Conservation (phyloP, 1,284 basidiomycete genomes). For the Irpex sp. region DNA sequence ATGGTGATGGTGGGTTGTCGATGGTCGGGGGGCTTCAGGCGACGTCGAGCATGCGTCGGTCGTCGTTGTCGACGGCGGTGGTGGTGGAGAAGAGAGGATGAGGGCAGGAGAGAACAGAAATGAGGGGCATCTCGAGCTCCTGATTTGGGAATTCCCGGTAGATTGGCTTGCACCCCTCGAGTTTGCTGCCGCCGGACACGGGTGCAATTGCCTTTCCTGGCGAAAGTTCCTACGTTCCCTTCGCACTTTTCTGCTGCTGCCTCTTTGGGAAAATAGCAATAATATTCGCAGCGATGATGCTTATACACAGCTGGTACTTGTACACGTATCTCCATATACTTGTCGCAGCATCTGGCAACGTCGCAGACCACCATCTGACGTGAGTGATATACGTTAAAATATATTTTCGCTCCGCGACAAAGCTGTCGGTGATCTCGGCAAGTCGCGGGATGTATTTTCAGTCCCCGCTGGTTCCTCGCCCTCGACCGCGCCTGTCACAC, state of each 20-base stretch:
- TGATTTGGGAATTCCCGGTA: background rate
- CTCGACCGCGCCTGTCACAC: background rate
- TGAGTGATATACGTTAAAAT: too few relatives aligned
- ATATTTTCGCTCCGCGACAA: background rate
- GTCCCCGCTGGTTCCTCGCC: background rate
- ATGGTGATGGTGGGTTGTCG: slow-evolving; percentile 16
- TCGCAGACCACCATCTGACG: too few relatives aligned
- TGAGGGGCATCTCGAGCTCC: background rate
- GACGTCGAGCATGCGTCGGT: background rate
- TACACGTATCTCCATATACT: too few relatives aligned
- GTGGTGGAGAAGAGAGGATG: background rate
- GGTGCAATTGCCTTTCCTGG: background rate
- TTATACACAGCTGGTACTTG: too few relatives aligned
- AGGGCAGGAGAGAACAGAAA: background rate
- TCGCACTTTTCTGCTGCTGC: background rate
- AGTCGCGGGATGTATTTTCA: background rate
- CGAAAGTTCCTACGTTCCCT: background rate
- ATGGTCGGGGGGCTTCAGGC: background rate
- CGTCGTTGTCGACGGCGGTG: background rate
- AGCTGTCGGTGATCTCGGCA: background rate
- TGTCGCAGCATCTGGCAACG: too few relatives aligned
- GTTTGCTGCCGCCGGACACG: background rate
- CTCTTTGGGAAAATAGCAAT: background rate
- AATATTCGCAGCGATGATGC: too few relatives aligned
- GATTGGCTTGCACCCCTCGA: background rate